Evolutionary conservation across 306 rosid genomes (phyloP), one percentile per base, ranked within the genome.

Genomic region (Trichosanthes cucumerina): DNA sequence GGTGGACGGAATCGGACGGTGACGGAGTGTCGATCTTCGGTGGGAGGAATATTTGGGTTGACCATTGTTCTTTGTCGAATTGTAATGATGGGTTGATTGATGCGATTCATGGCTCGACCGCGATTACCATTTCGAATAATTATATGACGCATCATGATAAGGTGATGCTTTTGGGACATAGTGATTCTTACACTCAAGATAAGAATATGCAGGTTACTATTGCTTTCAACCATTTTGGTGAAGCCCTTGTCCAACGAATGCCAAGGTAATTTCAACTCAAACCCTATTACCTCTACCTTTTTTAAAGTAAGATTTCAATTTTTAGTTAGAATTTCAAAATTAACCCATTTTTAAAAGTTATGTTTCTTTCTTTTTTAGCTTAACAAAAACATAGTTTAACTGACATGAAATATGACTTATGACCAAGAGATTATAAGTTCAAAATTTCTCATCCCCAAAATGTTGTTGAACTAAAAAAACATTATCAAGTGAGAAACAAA

Each of bases 211-310:
- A 91, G 34, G 93, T 82, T 52, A 93, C 98, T 3, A 18, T 93
- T 14, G 98, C 98, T 33, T 93, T 91, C 53, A 93, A 93, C 86
- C 98, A 93, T 81, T 93, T 93, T 77, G 98, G 98, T 9, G 98
- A 93, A 83, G 97, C 97, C 26, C 97, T 93, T 52, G 97, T 93
- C 4, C 98, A 93, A 64, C 89, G 98, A 86, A 93, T 93, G 96
- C 98, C 98, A 10, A 93, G 98, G 98, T 93, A 28, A n/a, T n/a
- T n/a, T n/a, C n/a, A n/a, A n/a, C n/a, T n/a, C n/a, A n/a, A n/a
- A n/a, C n/a, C n/a, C n/a, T n/a, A n/a, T n/a, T n/a, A n/a, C n/a
- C n/a, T n/a, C n/a, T n/a, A n/a, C n/a, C n/a, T n/a, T n/a, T n/a
- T n/a, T n/a, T n/a, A n/a, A n/a, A n/a, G n/a, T n/a, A n/a, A n/a